Conservation (phyloP, 495 filamentous ascomycete species). For the Aspergillus saccharolyticus region DNA sequence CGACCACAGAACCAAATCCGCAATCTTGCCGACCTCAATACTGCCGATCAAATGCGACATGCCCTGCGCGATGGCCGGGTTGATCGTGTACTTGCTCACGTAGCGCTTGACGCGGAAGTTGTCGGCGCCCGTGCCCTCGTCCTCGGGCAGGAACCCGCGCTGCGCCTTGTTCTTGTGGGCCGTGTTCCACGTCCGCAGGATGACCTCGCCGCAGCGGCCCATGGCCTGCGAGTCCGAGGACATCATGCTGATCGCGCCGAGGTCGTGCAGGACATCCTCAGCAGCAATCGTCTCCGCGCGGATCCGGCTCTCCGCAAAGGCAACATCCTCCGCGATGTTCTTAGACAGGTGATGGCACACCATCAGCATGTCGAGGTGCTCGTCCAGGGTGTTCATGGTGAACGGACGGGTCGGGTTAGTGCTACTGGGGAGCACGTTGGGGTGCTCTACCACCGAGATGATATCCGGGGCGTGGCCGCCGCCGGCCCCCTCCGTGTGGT, state of each 20-base stretch:
- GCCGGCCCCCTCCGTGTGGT: constrained; percentile 96
- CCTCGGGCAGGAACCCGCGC: constrained; percentile 69
- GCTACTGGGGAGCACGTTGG: constrained; percentile 86
- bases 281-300: constrained; percentile 95
- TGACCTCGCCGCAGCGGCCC: constrained; percentile 94
- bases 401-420: constrained; percentile 94
- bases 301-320: constrained; percentile 93
- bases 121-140: constrained; percentile 76
- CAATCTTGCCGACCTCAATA: constrained; percentile 84
- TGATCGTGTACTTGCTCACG: constrained; percentile 95
- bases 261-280: constrained; percentile 93
- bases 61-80: constrained; percentile 89
- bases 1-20: constrained; percentile 88
- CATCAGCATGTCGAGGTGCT: constrained; percentile 99
- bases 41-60: constrained; percentile 88
- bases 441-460: constrained; percentile 85
- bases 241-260: constrained; percentile 99
- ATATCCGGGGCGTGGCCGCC: constrained; percentile 97
- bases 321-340: constrained; percentile 92
- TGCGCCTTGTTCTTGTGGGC: constrained; percentile 97
- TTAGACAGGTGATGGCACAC: constrained; percentile 92
- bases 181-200: constrained; percentile 94
- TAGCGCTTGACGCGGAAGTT: constrained; percentile 94
- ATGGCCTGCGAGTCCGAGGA: constrained; percentile 94
- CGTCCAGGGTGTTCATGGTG: constrained; percentile 89